A percentile compares a stretch with the other conserved stretches of the same genome.
Conservation (phyloP, 176 grass and related monocot species). For the Pharus latifolius region DNA sequence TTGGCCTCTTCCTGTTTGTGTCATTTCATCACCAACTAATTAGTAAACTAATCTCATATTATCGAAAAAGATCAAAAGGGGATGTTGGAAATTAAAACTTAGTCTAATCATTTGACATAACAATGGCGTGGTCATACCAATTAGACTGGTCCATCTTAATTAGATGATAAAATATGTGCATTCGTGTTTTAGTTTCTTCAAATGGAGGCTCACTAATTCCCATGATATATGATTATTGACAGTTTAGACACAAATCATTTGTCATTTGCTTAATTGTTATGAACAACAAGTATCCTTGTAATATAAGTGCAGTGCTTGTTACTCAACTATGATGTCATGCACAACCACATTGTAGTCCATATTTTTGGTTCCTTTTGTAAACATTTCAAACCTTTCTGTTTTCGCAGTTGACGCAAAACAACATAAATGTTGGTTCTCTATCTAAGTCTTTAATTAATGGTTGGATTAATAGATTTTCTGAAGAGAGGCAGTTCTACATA, state of each 20-base stretch:
- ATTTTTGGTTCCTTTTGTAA: too few relatives aligned
- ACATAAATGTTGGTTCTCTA: neutral
- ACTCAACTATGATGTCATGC: neutral
- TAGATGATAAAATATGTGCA: neutral
- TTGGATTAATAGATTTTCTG: too few relatives aligned
- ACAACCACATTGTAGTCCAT: neutral
- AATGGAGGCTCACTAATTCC: neutral
- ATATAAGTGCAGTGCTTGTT: neutral
- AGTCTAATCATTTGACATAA: neutral
- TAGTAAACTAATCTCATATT: neutral
- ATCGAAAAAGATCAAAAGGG: neutral
- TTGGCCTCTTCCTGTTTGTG: conserved; percentile 1
- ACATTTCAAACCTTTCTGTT: neutral
- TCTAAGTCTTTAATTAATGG: too few relatives aligned
- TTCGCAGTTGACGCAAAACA: neutral
- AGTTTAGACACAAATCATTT: neutral
- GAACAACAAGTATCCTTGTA: neutral
- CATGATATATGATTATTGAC: neutral
- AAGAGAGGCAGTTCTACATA: too few relatives aligned
- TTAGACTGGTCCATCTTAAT: neutral
- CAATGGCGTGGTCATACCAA: neutral
- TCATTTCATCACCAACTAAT: conserved; percentile 9
- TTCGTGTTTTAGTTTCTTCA: neutral
- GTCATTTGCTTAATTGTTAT: too few relatives aligned
- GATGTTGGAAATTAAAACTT: neutral